A percentile compares a stretch with the other conserved stretches of the same genome.
Evolutionary conservation across 176 grass and related monocot genomes (phyloP).

Genomic region (Avena sativa): DNA sequence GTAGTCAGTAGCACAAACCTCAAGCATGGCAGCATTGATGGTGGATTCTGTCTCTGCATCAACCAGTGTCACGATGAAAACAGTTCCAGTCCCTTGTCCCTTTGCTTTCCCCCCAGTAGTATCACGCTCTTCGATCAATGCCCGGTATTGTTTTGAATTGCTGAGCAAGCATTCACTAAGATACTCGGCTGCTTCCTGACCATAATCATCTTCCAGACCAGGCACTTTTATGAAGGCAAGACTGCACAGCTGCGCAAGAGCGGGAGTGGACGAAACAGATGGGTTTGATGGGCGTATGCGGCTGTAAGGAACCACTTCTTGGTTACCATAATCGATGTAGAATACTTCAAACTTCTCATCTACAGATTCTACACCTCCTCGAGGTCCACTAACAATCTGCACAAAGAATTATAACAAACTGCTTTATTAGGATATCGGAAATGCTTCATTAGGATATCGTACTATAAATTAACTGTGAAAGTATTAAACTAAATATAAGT

Average conservation of each 20-base stretch:
- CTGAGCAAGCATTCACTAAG: constrained; percentile 71
- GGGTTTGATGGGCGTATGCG: constrained; percentile 69
- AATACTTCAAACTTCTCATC: constrained; percentile 92
- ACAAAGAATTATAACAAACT: constrained; percentile 17
- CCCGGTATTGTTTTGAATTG: constrained; percentile 72
- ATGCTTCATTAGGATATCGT: neutral
- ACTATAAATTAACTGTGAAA: neutral
- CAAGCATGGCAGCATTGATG: constrained; percentile 84
- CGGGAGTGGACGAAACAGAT: constrained; percentile 64
- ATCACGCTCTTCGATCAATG: constrained; percentile 86
- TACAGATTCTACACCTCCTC: constrained; percentile 73
- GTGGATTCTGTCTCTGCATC: constrained; percentile 73
- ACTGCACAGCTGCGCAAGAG: constrained; percentile 81
- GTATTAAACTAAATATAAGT: neutral
- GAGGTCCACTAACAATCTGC: constrained; percentile 92
- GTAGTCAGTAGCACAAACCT: constrained; percentile 57
- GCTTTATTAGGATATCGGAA: neutral
- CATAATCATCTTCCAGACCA: constrained; percentile 70
- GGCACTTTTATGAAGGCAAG: constrained; percentile 89
- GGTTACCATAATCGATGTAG: constrained; percentile 97
- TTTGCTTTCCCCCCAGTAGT: constrained; percentile 78
- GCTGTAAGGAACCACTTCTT: constrained; percentile 85
- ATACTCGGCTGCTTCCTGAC: constrained; percentile 84
- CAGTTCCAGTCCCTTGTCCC: constrained; percentile 80
- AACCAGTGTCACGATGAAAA: constrained; percentile 77